phyloP scores from a whole-genome alignment of 2,329 filamentous ascomycete genomes.

The Dactylonectria estremocensis region DNA sequence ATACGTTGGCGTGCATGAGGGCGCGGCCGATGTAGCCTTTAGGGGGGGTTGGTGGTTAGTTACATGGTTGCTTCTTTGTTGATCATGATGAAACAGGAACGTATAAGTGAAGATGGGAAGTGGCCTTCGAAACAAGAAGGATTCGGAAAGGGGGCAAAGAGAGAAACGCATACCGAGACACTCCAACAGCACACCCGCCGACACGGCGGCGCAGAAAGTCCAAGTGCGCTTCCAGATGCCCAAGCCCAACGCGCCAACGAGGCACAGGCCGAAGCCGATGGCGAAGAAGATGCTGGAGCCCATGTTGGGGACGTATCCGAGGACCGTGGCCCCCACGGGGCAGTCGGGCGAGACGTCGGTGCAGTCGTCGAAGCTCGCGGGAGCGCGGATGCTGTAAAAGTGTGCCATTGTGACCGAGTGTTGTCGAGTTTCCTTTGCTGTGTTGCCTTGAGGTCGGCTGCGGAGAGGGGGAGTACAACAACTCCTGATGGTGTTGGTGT shows the following conservation, averaged over 20 bases:
- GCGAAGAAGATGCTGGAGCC: slow-evolving; percentile 70
- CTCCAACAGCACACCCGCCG: slow-evolving; percentile 67
- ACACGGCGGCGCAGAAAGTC: slow-evolving; percentile 66
- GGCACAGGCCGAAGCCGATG: slow-evolving; percentile 62
- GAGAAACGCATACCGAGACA: slow-evolving; percentile 58
- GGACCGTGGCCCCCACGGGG: slow-evolving; percentile 67
- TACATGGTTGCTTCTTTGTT: neutral
- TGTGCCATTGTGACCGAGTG: slow-evolving; percentile 26
- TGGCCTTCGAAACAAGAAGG: neutral
- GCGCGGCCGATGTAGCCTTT: slow-evolving; percentile 69
- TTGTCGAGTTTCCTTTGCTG: neutral
- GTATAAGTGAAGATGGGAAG: no score
- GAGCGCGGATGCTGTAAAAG: slow-evolving; percentile 35
- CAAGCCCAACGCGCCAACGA: slow-evolving; percentile 58
- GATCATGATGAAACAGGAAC: no score
- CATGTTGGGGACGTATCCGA: slow-evolving; percentile 71
- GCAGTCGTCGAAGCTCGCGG: slow-evolving; percentile 48
- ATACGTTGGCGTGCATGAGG: slow-evolving; percentile 68
- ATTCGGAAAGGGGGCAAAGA: neutral
- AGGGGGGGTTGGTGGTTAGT: neutral
- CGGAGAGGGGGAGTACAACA: no score
- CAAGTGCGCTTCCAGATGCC: slow-evolving; percentile 69
- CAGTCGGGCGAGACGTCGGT: slow-evolving; percentile 59
- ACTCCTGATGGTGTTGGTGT: no score
- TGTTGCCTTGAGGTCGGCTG: no score